Evolutionary conservation across 2,329 filamentous ascomycete genomes (phyloP).

Genomic region (Thyridium curvatum): DNA sequence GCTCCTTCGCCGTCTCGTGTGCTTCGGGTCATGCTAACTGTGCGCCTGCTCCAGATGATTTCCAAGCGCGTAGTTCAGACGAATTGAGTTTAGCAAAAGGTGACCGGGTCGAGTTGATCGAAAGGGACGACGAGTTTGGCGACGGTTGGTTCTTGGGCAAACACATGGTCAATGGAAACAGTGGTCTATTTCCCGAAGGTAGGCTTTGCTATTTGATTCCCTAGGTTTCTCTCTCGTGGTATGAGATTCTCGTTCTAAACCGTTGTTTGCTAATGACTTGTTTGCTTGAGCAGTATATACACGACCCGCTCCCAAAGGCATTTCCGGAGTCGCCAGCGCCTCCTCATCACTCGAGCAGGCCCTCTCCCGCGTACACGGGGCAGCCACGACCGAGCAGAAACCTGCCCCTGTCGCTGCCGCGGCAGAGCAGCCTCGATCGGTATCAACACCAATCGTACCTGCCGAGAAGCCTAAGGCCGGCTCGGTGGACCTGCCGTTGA

Average conservation of each 20-base stretch:
- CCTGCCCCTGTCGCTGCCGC: conserved; percentile 19
- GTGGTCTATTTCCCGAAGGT: conserved; percentile 81
- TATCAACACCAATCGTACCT: conserved; percentile 1
- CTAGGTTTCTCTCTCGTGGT: too few relatives aligned
- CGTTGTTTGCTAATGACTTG: neutral
- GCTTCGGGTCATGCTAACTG: neutral
- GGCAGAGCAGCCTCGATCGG: neutral
- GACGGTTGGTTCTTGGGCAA: conserved; percentile 80
- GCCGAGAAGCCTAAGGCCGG: conserved; percentile 18
- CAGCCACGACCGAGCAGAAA: conserved; percentile 14
- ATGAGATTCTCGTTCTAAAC: conserved; percentile 2
- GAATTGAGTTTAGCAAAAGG: conserved; percentile 85
- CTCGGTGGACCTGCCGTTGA: conserved; percentile 33
- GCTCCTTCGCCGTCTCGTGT: neutral
- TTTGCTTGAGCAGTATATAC: conserved; percentile 48
- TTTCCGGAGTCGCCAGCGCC: conserved; percentile 18
- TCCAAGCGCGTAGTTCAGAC: conserved; percentile 83
- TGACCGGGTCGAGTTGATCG: conserved; percentile 75
- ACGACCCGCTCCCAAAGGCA: conserved; percentile 44
- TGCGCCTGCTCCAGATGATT: conserved; percentile 62
- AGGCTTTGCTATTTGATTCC: conserved; percentile 23
- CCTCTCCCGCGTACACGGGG: conserved; percentile 2
- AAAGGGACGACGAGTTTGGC: conserved; percentile 82
- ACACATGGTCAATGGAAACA: conserved; percentile 67
- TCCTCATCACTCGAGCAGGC: conserved; percentile 9